phyloP scores from a whole-genome alignment of 805 yeast genomes.

The Candida schatavii region DNA sequence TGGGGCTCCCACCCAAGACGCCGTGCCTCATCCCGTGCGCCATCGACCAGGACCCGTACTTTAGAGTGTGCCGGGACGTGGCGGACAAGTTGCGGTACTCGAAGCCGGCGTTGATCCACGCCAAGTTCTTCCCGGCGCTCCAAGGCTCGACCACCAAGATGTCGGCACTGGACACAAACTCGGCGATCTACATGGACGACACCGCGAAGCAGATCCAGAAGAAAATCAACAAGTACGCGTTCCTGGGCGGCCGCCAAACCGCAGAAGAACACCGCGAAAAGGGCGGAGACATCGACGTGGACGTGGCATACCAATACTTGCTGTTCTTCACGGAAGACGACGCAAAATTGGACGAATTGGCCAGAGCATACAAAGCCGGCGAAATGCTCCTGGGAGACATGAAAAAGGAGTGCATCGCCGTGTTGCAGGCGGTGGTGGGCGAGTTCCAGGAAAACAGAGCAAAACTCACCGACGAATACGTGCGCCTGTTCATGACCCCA shows the following conservation, averaged over 20 bases:
- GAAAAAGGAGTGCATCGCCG: conserved; percentile 81
- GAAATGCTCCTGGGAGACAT: conserved; percentile 88
- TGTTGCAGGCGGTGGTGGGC: conserved; percentile 73
- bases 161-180: conserved; percentile 90
- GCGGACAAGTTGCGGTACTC: conserved; percentile 88
- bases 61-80: conserved; percentile 95
- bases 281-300: conserved; percentile 95
- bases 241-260: conserved; percentile 88
- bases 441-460: conserved; percentile 80
- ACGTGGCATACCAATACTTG: conserved; percentile 91
- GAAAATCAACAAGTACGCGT: conserved; percentile 94
- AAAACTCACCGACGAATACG: conserved; percentile 55
- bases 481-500: conserved; percentile 76
- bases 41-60: conserved; percentile 98
- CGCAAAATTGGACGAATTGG: conserved; percentile 60
- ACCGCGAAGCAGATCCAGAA: conserved; percentile 88
- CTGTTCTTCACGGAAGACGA: conserved; percentile 90
- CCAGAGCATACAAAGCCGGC: conserved; percentile 70
- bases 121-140: conserved; percentile 96
- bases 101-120: conserved; percentile 89
- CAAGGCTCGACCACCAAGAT: conserved; percentile 96
- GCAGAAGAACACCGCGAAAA: conserved; percentile 84
- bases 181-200: conserved; percentile 94
- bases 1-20: conserved; percentile 82
- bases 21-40: conserved; percentile 99